These are phyloP conservation scores for Pleurotus salmoneostramineus DNA, from an alignment of 768 basidiomycete species.

Conservation along the genomic window DNA sequence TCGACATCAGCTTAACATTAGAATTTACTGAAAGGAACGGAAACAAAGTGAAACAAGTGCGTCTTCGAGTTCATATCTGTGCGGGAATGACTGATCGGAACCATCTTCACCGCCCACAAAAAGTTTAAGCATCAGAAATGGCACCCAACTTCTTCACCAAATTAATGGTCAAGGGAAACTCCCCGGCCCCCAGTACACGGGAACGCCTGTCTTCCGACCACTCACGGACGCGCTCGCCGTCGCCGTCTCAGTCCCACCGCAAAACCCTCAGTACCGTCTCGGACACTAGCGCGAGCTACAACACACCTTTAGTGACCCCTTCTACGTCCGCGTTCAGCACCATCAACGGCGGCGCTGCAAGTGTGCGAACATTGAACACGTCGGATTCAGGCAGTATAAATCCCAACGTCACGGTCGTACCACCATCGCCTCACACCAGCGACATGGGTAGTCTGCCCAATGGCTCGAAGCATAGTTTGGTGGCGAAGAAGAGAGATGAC, in stretches of 20 bases:
- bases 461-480: constrained; percentile 18
- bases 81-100: not conserved
- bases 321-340: constrained; percentile 1
- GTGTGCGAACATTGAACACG: constrained; percentile 12
- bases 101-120: not conserved
- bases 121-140: constrained; percentile 17
- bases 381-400: constrained; percentile 29
- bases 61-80: not conserved
- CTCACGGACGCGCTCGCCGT: constrained; percentile 23
- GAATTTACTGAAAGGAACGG: too few species aligned
- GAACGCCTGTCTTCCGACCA: constrained; percentile 20
- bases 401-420: constrained; percentile 41
- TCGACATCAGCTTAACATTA: too few species aligned
- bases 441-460: constrained; percentile 19
- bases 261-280: constrained; percentile 13
- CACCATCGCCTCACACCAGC: constrained; percentile 37
- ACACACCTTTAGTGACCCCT: constrained; percentile 8
- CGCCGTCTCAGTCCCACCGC: constrained; percentile 12
- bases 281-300: constrained; percentile 6
- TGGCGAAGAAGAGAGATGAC: constrained; percentile 14
- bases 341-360: constrained; percentile 13
- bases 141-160: constrained; percentile 35
- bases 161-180: constrained; percentile 24
- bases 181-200: constrained; percentile 17
- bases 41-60: not conserved